Conservation (phyloP, 371 early-diverging fungal genomes). For the Chytridiales sp. region DNA sequence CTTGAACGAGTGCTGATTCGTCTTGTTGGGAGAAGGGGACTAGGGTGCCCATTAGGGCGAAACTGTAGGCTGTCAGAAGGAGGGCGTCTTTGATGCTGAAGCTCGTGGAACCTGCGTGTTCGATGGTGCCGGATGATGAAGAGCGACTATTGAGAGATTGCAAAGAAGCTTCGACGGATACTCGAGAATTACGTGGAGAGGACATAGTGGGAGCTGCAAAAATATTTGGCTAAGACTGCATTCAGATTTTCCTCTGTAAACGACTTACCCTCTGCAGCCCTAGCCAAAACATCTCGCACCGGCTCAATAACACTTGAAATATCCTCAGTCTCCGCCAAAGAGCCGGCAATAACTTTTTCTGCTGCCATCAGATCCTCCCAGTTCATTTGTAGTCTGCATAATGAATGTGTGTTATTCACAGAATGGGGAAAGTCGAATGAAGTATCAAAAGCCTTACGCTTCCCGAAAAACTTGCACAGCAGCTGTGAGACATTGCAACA, state of each 20-base stretch:
- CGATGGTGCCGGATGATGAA: too few species aligned
- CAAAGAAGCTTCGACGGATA: too few species aligned
- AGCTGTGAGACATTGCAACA: conserved; percentile 19
- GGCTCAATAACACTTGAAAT: conserved; percentile 11
- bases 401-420: too few species aligned
- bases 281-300: conserved; percentile 17
- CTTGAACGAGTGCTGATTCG: conserved; percentile 11
- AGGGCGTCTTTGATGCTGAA: conserved; percentile 19
- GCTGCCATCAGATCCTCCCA: conserved; percentile 28
- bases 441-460: conserved; percentile 8
- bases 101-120: too few species aligned
- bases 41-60: conserved; percentile 19
- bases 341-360: conserved; percentile 24
- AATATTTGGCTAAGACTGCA: background rate
- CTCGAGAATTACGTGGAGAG: background rate
- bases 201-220: background rate
- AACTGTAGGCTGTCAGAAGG: conserved; percentile 14
- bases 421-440: background rate
- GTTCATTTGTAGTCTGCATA: conserved; percentile 3
- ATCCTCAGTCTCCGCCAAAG: conserved; percentile 27
- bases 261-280: background rate
- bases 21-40: background rate
- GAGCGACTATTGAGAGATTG: too few species aligned
- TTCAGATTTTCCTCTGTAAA: too few species aligned
- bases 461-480: conserved; percentile 11